Evolutionary conservation across 2,329 filamentous ascomycete genomes (phyloP), one percentile per base, ranked within the genome.

Genomic region (Chaetothyriales sp.): DNA sequence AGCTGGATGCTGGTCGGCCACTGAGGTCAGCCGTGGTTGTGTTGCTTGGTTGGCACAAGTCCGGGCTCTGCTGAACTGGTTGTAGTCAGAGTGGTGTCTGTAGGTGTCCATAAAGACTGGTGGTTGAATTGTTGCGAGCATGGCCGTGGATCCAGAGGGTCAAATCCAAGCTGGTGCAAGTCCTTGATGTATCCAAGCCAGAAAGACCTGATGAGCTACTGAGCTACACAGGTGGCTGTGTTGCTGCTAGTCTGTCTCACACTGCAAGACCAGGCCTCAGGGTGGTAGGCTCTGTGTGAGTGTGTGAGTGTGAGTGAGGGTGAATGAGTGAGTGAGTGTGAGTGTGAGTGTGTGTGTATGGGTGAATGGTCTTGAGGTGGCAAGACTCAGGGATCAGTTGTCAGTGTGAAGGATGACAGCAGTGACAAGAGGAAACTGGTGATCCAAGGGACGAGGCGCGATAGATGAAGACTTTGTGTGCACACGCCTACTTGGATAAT

Each of bases 181-280:
- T 65, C 19, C 51, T 67, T 6, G 39, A 36, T 3, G 63, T 67
- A 55, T 63, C 65, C 6, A 55, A 58, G 9, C 18, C 19, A n/a
- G 18, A 10, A 47, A 47, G 7, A 28, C 7, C 12, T 2, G 45
- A 47, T 2, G n/a, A n/a, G n/a, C n/a, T n/a, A n/a, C n/a, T n/a
- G 32, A 28, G 22, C 20, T 47, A 15, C 10, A 39, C 32, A 39
- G 18, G 45, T 4, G 9, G 45, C 26, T 2, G 45, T 18, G 19
- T 32, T 18, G 4, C 10, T 32, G 18, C 20, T 28, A 25, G 28
- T 47, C 26, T 47, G 45, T 47, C 45, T 47, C 45, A 47, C 45
- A 18, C 19, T 18, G 26, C 26, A 47, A 28, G n/a, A 22, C 28
- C 15, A 36, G 22, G 45, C 45, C 12, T 26, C 20, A 47, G 10